Evolutionary conservation across 768 basidiomycete genomes (phyloP).

Genomic region (Chalciporus pseudorubinellus): DNA sequence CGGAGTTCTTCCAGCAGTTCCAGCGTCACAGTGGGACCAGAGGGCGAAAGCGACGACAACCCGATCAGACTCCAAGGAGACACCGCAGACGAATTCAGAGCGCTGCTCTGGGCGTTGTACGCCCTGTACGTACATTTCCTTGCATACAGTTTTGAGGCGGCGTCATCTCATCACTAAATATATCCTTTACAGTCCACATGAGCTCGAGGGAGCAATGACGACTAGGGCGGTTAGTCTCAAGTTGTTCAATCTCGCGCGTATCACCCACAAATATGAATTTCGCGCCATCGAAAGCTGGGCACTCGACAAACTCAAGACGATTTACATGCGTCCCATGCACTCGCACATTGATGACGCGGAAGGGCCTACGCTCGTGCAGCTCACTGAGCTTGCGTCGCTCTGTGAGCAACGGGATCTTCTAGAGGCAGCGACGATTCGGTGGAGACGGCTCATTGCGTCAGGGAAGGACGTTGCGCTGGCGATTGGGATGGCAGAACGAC

Average conservation of each 20-base stretch:
- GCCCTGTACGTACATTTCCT: slow-evolving; percentile 41
- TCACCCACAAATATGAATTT: slow-evolving; percentile 50
- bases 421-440: slow-evolving; percentile 40
- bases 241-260: slow-evolving; percentile 45
- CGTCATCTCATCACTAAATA: not conserved
- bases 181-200: slow-evolving; percentile 38
- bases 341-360: slow-evolving; percentile 31
- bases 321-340: slow-evolving; percentile 33
- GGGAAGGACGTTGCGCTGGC: slow-evolving; percentile 45
- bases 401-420: slow-evolving; percentile 47
- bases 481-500: slow-evolving; percentile 46
- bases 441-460: slow-evolving; percentile 48
- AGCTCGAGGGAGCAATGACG: slow-evolving; percentile 43
- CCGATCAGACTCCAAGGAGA: slow-evolving; percentile 49
- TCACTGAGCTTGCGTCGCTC: slow-evolving; percentile 52
- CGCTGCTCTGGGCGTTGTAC: slow-evolving; percentile 53
- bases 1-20: slow-evolving; percentile 21
- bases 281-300: slow-evolving; percentile 46
- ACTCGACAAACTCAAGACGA: slow-evolving; percentile 37
- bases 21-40: slow-evolving; percentile 34
- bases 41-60: slow-evolving; percentile 50
- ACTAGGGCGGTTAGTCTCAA: slow-evolving; percentile 44
- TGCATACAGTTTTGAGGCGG: not conserved
- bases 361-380: slow-evolving; percentile 41
- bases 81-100: slow-evolving; percentile 48